Conservation (phyloP, 495 filamentous ascomycete species). For the Penicillium manginii region DNA sequence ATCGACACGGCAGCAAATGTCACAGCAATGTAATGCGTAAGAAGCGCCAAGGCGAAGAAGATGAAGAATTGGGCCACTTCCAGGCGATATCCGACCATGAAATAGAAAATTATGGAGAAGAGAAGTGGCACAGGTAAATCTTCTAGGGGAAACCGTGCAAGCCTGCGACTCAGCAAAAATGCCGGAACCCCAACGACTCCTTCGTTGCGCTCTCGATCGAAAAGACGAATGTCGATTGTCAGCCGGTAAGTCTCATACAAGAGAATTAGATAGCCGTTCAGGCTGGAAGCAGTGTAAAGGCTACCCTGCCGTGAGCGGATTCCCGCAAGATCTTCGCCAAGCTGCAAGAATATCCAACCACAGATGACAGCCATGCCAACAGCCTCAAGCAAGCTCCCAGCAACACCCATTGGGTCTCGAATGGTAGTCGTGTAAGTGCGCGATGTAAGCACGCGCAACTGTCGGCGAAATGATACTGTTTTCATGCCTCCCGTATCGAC, state of each 20-base stretch:
- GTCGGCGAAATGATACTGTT: constrained; percentile 54
- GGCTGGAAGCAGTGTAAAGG: constrained; percentile 64
- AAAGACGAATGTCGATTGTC: constrained; percentile 69
- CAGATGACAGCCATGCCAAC: constrained; percentile 66
- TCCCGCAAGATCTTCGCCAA: constrained; percentile 62
- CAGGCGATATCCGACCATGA: constrained; percentile 71
- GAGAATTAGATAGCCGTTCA: constrained; percentile 75
- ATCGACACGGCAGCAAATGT: constrained; percentile 63
- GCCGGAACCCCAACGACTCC: constrained; percentile 68
- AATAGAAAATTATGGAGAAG: constrained; percentile 71
- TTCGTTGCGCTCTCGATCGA: constrained; percentile 73
- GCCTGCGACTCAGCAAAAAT: constrained; percentile 65
- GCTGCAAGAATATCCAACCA: constrained; percentile 70
- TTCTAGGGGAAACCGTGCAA: constrained; percentile 66
- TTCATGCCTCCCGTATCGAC: constrained; percentile 17
- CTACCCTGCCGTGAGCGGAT: constrained; percentile 64
- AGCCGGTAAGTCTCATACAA: constrained; percentile 74
- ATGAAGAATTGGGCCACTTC: constrained; percentile 65
- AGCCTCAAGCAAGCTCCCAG: constrained; percentile 66
- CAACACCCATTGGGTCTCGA: constrained; percentile 72
- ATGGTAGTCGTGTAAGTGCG: constrained; percentile 68
- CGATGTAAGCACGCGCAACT: constrained; percentile 65
- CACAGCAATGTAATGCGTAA: constrained; percentile 70
- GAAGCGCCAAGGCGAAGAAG: constrained; percentile 64
- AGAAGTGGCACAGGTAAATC: constrained; percentile 70